Conservation (phyloP, 176 grass and related monocot species). For the Lolium rigidum region DNA sequence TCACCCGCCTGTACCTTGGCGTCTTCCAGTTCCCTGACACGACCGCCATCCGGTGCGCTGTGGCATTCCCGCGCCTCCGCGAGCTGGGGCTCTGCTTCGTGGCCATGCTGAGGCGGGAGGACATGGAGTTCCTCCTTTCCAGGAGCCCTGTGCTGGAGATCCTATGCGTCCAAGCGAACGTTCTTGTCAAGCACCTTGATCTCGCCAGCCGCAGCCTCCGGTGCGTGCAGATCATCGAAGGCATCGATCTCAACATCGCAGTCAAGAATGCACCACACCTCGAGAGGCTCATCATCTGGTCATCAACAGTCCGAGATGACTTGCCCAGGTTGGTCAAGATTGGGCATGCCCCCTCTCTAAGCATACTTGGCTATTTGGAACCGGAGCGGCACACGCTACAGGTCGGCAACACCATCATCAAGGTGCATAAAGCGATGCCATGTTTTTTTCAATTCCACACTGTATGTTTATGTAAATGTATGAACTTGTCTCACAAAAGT, state of each 20-base stretch:
- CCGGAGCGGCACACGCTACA: background rate
- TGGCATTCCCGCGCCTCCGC: background rate
- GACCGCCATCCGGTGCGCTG: background rate
- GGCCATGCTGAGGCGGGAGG: background rate
- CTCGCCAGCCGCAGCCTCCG: background rate
- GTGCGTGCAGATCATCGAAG: background rate
- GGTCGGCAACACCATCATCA: background rate
- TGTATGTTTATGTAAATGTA: background rate
- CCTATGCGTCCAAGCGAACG: background rate
- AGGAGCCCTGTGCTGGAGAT: background rate
- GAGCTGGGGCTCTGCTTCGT: constrained; percentile 1
- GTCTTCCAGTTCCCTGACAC: background rate
- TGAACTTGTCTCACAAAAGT: background rate
- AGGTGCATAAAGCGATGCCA: background rate
- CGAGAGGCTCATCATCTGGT: constrained; percentile 1
- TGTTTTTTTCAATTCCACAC: background rate
- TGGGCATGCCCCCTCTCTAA: background rate
- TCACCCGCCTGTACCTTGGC: background rate
- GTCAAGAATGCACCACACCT: background rate
- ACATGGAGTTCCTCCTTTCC: background rate
- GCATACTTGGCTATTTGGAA: background rate
- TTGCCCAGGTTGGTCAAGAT: constrained; percentile 4
- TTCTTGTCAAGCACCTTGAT: background rate
- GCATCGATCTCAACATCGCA: background rate
- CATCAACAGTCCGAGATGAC: background rate